Conservation (phyloP, 2,329 filamentous ascomycete genomes). For the Aspergillus hortae region DNA sequence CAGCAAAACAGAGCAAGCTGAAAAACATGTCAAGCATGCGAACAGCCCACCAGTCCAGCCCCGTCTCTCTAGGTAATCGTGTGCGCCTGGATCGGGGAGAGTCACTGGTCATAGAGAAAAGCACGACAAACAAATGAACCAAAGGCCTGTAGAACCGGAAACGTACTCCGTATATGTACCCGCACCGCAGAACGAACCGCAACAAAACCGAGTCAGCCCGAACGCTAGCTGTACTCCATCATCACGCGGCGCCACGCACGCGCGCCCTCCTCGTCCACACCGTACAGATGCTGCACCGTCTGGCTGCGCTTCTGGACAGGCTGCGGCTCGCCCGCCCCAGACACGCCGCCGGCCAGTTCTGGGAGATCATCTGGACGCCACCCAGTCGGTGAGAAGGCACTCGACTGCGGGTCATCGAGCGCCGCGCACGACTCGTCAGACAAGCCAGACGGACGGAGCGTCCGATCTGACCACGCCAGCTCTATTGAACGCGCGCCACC, state of each 20-base stretch:
- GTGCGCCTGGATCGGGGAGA: too few species aligned
- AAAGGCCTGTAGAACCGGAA: constrained; percentile 1
- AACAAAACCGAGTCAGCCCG: not conserved
- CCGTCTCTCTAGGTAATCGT: not conserved
- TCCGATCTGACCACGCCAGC: not conserved
- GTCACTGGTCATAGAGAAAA: constrained; percentile 2
- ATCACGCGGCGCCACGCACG: constrained; percentile 34
- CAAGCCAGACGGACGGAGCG: not conserved
- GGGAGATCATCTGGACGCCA: constrained; percentile 8
- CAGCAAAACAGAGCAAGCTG: not conserved
- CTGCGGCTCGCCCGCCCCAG: constrained; percentile 5
- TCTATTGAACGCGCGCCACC: not conserved
- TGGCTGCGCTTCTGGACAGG: constrained; percentile 28
- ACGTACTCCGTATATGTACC: too few species aligned
- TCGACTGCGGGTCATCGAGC: constrained; percentile 10
- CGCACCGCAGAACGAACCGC: not conserved
- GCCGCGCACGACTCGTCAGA: constrained; percentile 6
- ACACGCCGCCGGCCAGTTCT: constrained; percentile 9
- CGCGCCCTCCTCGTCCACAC: constrained; percentile 26
- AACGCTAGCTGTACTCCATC: constrained; percentile 31
- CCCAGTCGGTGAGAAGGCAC: constrained; percentile 9
- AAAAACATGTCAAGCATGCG: not conserved
- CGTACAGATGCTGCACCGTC: constrained; percentile 28
- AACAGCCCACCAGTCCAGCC: not conserved
- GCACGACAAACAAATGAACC: not conserved